Conservation (phyloP, 164 flowering plant species). For the Protea cynaroides region DNA sequence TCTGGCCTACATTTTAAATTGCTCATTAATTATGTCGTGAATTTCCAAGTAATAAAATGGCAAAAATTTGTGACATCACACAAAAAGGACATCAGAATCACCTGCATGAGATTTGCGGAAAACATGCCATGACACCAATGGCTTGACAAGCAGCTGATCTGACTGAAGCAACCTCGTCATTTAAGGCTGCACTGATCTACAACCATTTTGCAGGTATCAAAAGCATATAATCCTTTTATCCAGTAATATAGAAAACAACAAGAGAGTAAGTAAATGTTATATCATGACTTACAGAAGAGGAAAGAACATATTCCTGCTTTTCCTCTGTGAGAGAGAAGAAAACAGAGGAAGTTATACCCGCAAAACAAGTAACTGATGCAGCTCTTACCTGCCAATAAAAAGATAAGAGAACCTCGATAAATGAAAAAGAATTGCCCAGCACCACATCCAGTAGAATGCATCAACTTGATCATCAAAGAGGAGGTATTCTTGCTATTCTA, state of each 20-base stretch:
- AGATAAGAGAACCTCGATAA: constrained; percentile 2
- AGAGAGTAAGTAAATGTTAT: neutral
- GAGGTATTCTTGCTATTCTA: neutral
- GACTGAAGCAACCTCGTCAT: constrained; percentile 71
- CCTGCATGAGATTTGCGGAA: constrained; percentile 64
- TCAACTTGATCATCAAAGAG: neutral
- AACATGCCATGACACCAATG: constrained; percentile 81
- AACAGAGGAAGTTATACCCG: constrained; percentile 81
- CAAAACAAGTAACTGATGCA: constrained; percentile 87
- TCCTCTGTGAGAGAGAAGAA: constrained; percentile 62
- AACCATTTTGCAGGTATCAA: constrained; percentile 3
- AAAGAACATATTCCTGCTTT: constrained; percentile 53
- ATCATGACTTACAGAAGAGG: constrained; percentile 48
- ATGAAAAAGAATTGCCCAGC: neutral
- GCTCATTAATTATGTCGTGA: constrained; percentile 9
- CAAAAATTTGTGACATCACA: neutral
- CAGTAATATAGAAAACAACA: neutral
- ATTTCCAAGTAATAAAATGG: neutral
- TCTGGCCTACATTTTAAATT: constrained; percentile 46
- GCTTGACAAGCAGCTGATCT: constrained; percentile 96
- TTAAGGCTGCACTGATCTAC: constrained; percentile 56
- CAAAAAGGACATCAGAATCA: constrained; percentile 16
- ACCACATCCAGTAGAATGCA: neutral
- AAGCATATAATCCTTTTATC: constrained; percentile 4
- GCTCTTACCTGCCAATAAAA: constrained; percentile 67